A percentile compares a stretch with the other conserved stretches of the same genome.
These are phyloP conservation scores for Margaritispora aquatica DNA, from an alignment of 495 filamentous ascomycete genomes.

Conservation along the genomic window DNA sequence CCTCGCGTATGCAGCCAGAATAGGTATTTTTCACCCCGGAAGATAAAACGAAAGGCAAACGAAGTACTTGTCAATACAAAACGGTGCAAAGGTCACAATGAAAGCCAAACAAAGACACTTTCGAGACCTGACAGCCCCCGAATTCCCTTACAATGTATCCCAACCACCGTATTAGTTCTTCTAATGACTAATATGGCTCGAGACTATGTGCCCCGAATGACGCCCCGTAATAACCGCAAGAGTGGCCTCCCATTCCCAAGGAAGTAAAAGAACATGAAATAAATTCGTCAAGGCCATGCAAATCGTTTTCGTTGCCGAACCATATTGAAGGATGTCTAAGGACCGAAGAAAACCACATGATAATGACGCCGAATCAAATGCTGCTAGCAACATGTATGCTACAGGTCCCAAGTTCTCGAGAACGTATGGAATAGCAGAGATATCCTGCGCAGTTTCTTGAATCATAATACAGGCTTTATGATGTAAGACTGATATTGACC, in stretches of 20 bases:
- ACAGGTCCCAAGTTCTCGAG: conserved; percentile 16
- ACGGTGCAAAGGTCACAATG: neutral
- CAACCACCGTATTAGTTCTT: no score
- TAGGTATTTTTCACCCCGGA: conserved; percentile 14
- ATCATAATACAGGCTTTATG: neutral
- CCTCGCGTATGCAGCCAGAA: conserved; percentile 21
- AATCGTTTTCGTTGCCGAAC: conserved; percentile 26
- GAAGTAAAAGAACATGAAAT: conserved; percentile 8
- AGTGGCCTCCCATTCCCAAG: conserved; percentile 15
- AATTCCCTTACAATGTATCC: neutral
- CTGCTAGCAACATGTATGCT: conserved; percentile 27
- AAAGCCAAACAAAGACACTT: neutral
- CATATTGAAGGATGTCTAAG: conserved; percentile 20
- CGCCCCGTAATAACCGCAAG: conserved; percentile 17
- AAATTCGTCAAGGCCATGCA: conserved; percentile 26
- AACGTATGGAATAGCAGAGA: conserved; percentile 10
- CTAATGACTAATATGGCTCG: no score
- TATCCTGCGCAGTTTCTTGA: neutral
- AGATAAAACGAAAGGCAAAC: neutral
- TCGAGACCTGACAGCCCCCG: conserved; percentile 6
- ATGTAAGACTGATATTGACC: conserved; percentile 1
- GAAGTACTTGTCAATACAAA: neutral
- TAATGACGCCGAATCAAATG: conserved; percentile 25
- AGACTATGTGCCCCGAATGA: conserved; percentile 16
- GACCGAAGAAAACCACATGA: conserved; percentile 15